Evolutionary conservation across 106 monocot genomes (phyloP).

Genomic region (Dioscorea alata): DNA sequence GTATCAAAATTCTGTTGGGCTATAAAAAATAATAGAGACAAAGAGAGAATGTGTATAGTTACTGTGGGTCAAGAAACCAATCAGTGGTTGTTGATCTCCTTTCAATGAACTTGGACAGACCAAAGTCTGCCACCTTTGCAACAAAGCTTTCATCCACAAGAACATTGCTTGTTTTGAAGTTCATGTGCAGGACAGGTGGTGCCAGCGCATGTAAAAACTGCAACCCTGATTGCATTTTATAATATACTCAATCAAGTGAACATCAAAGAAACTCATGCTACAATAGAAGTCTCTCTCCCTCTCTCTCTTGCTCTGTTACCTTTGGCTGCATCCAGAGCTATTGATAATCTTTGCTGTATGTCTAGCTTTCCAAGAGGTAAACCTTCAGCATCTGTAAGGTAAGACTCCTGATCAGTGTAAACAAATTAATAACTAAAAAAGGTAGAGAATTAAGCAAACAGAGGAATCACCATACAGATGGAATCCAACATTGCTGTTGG

Average conservation of each 20-base stretch:
- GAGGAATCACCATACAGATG: constrained; percentile 73
- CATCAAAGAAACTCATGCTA: background rate
- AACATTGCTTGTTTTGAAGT: constrained; percentile 86
- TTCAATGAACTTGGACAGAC: constrained; percentile 51
- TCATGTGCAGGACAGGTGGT: constrained; percentile 68
- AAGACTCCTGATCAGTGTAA: too few species aligned
- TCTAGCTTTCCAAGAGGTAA: constrained; percentile 51
- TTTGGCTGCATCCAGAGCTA: constrained; percentile 89
- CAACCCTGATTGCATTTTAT: constrained; percentile 44
- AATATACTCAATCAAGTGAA: background rate
- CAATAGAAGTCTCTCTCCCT: background rate
- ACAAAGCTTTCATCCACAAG: constrained; percentile 84
- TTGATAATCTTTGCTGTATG: constrained; percentile 89
- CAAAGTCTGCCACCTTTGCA: constrained; percentile 84
- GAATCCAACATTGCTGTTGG: constrained; percentile 71
- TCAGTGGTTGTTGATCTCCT: constrained; percentile 40
- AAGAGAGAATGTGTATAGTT: constrained; percentile 1
- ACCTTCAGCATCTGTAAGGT: constrained; percentile 26
- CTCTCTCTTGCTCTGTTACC: too few species aligned
- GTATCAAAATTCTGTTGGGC: background rate
- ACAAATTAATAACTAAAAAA: background rate
- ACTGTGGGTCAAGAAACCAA: constrained; percentile 77
- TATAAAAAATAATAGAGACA: background rate
- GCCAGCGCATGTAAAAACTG: constrained; percentile 58
- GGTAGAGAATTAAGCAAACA: constrained; percentile 1